phyloP scores from a whole-genome alignment of 306 rosid genomes.

The Ormosia emarginata region DNA sequence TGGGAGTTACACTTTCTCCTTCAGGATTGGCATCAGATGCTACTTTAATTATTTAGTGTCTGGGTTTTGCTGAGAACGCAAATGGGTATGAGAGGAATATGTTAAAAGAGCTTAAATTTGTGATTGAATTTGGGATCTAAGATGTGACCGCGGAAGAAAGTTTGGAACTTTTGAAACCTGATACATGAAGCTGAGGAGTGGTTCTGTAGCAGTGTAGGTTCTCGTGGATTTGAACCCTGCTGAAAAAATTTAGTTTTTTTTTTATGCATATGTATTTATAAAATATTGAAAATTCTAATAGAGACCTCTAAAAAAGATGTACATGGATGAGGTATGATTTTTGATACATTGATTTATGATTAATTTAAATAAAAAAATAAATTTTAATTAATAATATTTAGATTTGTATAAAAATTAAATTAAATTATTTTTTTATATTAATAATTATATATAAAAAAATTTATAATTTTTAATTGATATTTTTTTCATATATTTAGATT shows the following conservation, averaged over 20 bases:
- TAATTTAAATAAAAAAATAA: no score
- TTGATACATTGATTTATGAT: no score
- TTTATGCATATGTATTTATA: constrained; percentile 33
- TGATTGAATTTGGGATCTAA: constrained; percentile 32
- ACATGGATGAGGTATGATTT: no score
- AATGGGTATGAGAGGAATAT: constrained; percentile 21
- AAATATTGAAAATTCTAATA: no score
- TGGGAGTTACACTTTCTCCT: constrained; percentile 36
- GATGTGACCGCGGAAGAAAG: constrained; percentile 33
- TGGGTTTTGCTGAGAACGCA: constrained; percentile 40
- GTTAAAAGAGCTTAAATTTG: constrained; percentile 32
- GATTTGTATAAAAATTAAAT: no score
- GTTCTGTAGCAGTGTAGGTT: background rate
- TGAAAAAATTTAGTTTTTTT: constrained; percentile 37
- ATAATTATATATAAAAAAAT: no score
- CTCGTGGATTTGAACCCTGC: constrained; percentile 22
- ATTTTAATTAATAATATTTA: no score
- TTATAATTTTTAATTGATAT: no score
- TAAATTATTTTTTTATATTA: no score
- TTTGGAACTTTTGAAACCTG: constrained; percentile 17
- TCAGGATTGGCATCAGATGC: constrained; percentile 45
- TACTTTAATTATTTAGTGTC: constrained; percentile 38
- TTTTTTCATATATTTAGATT: no score
- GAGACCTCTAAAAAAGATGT: no score
- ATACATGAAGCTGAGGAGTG: constrained; percentile 16